Percentiles rank a stretch among this genome's conserved stretches.
These are phyloP conservation scores for Benincasa hispida DNA, from an alignment of 306 rosid species.

Conservation along the genomic window DNA sequence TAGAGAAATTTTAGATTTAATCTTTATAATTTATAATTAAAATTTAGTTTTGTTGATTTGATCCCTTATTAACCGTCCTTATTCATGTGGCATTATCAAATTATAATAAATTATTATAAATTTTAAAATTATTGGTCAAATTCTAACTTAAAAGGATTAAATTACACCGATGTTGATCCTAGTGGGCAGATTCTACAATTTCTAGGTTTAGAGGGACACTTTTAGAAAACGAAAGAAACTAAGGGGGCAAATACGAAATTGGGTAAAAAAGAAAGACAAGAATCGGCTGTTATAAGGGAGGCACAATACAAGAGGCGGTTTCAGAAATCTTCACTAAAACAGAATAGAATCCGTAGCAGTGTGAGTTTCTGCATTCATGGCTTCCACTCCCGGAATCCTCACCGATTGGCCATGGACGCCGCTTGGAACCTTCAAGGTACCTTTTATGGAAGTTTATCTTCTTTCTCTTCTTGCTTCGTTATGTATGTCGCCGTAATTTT, in stretches of 20 bases:
- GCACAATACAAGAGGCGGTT: neutral
- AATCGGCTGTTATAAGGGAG: neutral
- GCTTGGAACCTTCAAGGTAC: conserved; percentile 41
- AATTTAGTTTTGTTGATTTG: too few relatives aligned
- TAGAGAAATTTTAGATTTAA: too few relatives aligned
- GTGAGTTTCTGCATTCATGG: conserved; percentile 16
- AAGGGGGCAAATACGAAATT: neutral
- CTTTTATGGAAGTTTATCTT: neutral
- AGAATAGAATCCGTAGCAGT: neutral
- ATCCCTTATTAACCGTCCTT: too few relatives aligned
- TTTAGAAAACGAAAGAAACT: neutral
- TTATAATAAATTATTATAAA: too few relatives aligned
- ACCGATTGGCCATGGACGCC: conserved; percentile 52
- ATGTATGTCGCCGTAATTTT: neutral
- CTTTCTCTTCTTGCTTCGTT: neutral
- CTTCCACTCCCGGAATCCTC: conserved; percentile 39
- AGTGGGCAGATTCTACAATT: neutral
- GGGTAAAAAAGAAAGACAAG: neutral
- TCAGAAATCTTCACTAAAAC: neutral
- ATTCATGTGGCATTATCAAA: too few relatives aligned
- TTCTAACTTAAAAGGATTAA: too few relatives aligned
- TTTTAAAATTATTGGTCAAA: too few relatives aligned
- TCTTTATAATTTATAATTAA: too few relatives aligned
- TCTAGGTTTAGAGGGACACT: neutral
- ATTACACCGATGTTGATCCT: too few relatives aligned